These are phyloP conservation scores for Silene coronaria DNA, from an alignment of 179 eudicot species.

Conservation along the genomic window DNA sequence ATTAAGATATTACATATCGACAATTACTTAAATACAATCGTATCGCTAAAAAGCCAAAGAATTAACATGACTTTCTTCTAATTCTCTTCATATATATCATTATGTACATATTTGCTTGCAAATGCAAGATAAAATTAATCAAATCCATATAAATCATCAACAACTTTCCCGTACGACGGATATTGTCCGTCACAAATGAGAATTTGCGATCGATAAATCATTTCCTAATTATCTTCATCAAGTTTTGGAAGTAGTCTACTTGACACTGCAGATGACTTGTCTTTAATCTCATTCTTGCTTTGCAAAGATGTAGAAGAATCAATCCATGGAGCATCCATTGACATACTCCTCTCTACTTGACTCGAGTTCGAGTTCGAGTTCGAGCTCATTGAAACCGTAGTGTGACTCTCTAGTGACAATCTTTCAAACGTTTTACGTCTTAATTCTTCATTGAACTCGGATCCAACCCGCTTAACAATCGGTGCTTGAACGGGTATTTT, in stretches of 20 bases:
- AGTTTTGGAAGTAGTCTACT: constrained; percentile 20
- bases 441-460: constrained; percentile 27
- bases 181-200: too few species aligned
- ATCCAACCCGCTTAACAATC: constrained; percentile 27
- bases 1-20: too few species aligned
- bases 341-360: constrained; percentile 34
- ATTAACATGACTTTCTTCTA: too few species aligned
- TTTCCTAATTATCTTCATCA: background rate
- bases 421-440: constrained; percentile 47
- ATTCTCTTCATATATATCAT: background rate
- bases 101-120: too few species aligned
- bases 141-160: too few species aligned
- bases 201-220: too few species aligned
- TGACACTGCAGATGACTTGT: constrained; percentile 16
- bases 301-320: constrained; percentile 33
- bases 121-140: too few species aligned
- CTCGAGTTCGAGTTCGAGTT: constrained; percentile 32
- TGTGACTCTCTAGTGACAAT: constrained; percentile 41
- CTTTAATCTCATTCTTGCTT: constrained; percentile 23
- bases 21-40: too few species aligned
- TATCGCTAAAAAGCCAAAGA: too few species aligned
- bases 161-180: too few species aligned
- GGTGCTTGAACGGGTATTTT: constrained; percentile 57
- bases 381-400: constrained; percentile 29
- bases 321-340: constrained; percentile 45